Evolutionary conservation across 768 basidiomycete genomes (phyloP), one percentile per base, ranked within the genome.

Genomic region (Kwoniella europaea): DNA sequence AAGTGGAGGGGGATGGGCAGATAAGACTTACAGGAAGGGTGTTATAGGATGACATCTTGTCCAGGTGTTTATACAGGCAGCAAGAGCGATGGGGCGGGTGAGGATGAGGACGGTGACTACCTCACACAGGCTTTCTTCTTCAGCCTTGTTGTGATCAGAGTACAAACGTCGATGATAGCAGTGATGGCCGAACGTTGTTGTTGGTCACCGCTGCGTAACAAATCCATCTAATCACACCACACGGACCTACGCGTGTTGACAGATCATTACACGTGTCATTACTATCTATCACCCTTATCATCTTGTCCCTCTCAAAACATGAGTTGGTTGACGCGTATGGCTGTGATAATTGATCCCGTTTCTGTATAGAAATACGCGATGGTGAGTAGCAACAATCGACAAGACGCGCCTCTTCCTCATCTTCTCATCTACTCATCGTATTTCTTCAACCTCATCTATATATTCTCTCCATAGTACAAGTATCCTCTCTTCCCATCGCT

Each of bases 21-120:
- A 43, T 24, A 9, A 35, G 27, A 69, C 75, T 24, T 62, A 76
- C 75, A 2, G 75, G 75, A 24, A 74, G 53, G 57, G 65, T 54
- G 44, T 76, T 73, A 59, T 60, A 74, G n/a, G 42, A 44, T 35
- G 59, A 43, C 59, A 61, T 61, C 27, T 22, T 44, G 35, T 18
- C 13, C 10, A 13, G 12, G 12, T 18, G 7, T 16, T 50, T 15
- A 18, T 15, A 18, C 46, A 15, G 46, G 18, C 6, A 10, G 4
- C 29, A 9, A 9, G 58, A 27, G 7, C 58, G 58, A 59, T 59
- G 22, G 29, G 58, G 46, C 4, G 35, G 35, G 35, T 50, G 13
- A 50, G 46, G 46, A 50, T 35, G 35, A 35, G 5, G 46, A 50
- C 13, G 46, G 46, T 50, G 46, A 50, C 46, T 50, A 50, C 9